Evolutionary conservation across 345 rosid genomes (phyloP), one percentile per base, ranked within the genome.

Genomic region (Cochlearia excelsa): DNA sequence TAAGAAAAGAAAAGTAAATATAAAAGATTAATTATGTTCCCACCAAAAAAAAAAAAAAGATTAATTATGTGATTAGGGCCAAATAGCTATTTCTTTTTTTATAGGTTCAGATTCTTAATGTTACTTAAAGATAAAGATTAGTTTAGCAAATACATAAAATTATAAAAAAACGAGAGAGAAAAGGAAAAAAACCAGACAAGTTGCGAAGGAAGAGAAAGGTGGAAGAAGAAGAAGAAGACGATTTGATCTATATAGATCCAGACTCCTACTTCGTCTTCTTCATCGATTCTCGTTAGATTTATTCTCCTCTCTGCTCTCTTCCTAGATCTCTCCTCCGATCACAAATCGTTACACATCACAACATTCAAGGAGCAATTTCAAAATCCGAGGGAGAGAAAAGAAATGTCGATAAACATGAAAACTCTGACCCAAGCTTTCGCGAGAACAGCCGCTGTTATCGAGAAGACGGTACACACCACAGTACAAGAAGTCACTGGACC

Each of bases 401-500:
- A 62, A 52, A 93, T 93, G 99, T 80, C 99, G 48, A 72, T 93
- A 45, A 93, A 93, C 75, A 93, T 93, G 97, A 93, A 84, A 74
- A 74, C 89, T 38, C 62, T 93, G 29, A 85, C 97, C 6, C 91
- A 89, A 75, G 97, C 99, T 55, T 73, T 93, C n/a, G 99, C 99
- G 3, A 93, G 89, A 71, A 84, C 99, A 4, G 95, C 94, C 0
- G 97, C 95, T 7, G 97, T 85, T 54, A 93, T 89, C 67, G 99
- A 89, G 82, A 93, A 93, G 78, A 89, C 85, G 48, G 97, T 93
- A 1, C 90, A 87, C 30, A 87, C 99, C 6, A 93, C 99, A 45
- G 99, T 93, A 0, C 99, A 89, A 82, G 99, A 93, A 77, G 99
- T 93, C 7, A 82, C 95, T 35, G 97, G 99, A 27, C 99, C 99